phyloP scores from a whole-genome alignment of 306 rosid genomes.

The Glycyrrhiza uralensis region DNA sequence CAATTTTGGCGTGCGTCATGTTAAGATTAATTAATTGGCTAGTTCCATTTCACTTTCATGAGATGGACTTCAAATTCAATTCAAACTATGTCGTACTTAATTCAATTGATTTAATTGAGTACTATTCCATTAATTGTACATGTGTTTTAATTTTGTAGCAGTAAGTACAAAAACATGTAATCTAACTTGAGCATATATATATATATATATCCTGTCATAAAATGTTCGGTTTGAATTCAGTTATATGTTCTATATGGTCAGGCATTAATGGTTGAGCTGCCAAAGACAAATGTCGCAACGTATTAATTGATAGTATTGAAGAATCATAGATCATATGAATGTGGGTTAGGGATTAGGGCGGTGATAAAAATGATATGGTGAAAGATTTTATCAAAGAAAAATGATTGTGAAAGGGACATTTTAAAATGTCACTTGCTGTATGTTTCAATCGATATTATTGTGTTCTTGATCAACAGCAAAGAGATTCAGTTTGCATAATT shows the following conservation, averaged over 20 bases:
- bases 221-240: not conserved
- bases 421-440: not conserved
- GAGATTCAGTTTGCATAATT: not conserved
- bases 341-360: not conserved
- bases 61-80: too few species aligned
- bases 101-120: not conserved
- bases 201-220: too few species aligned
- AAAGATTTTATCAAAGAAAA: not conserved
- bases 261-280: not conserved
- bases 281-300: not conserved
- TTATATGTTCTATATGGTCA: not conserved
- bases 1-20: constrained; percentile 5
- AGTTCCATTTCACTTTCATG: not conserved
- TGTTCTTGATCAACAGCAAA: not conserved
- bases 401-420: not conserved
- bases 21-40: not conserved
- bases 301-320: constrained; percentile 15
- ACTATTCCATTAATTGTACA: not conserved
- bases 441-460: not conserved
- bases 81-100: too few species aligned
- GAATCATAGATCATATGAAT: not conserved
- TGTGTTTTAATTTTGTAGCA: not conserved
- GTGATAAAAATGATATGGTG: constrained; percentile 16
- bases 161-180: not conserved
- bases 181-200: too few species aligned